Conservation (phyloP, 495 filamentous ascomycete genomes). For the Aspergillus sclerotiicarbonarius region DNA sequence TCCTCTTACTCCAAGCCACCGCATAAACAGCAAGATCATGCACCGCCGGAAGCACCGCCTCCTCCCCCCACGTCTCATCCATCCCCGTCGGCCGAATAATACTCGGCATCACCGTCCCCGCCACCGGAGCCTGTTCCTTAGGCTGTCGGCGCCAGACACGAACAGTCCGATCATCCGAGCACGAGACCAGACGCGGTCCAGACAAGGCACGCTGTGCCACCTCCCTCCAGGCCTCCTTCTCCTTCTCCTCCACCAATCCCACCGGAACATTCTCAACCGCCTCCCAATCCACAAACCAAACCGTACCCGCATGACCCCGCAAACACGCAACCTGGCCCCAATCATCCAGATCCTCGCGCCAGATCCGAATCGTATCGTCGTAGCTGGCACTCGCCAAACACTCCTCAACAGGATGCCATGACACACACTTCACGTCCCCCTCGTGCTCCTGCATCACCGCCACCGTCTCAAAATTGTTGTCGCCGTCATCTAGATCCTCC, state of each 20-base stretch:
- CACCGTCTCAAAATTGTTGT: conserved; percentile 94
- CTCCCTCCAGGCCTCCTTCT: conserved; percentile 17
- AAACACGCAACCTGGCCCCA: conserved; percentile 88
- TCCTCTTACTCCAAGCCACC: conserved; percentile 71
- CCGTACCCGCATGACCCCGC: conserved; percentile 72
- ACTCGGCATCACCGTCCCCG: conserved; percentile 56
- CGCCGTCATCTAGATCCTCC: conserved; percentile 81
- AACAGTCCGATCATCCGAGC: conserved; percentile 75
- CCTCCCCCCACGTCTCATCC: conserved; percentile 79
- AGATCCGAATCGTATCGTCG: conserved; percentile 86
- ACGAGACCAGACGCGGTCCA: conserved; percentile 68
- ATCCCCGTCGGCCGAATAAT: conserved; percentile 70
- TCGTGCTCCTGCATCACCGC: conserved; percentile 92
- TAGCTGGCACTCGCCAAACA: conserved; percentile 84
- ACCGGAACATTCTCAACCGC: conserved; percentile 24
- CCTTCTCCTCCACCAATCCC: conserved; percentile 8
- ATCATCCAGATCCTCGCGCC: conserved; percentile 87
- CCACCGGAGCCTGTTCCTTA: conserved; percentile 34
- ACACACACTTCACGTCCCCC: conserved; percentile 89
- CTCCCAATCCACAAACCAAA: conserved; percentile 90
- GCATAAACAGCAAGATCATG: conserved; percentile 83
- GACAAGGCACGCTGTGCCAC: conserved; percentile 45
- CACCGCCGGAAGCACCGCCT: conserved; percentile 63
- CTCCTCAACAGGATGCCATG: conserved; percentile 83
- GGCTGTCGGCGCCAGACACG: conserved; percentile 71